A percentile compares a stretch with the other conserved stretches of the same genome.
phyloP scores from a whole-genome alignment of 108 stramenopile species.

The Nitzschia sp. region DNA sequence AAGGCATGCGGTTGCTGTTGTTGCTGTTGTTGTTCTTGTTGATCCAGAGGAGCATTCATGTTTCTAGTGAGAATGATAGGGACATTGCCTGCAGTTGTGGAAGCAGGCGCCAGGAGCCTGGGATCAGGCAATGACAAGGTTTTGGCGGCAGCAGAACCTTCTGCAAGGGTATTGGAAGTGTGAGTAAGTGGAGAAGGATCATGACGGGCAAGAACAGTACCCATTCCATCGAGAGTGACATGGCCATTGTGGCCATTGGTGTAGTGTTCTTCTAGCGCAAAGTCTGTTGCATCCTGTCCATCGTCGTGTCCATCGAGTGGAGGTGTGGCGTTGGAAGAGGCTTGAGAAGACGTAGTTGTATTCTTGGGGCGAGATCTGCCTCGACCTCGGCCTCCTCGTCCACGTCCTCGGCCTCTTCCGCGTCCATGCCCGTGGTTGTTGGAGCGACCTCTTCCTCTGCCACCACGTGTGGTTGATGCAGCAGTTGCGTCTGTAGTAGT shows the following conservation, averaged over 20 bases:
- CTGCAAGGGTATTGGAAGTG: constrained; percentile 2
- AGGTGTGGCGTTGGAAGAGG: not conserved
- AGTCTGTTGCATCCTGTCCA: not conserved
- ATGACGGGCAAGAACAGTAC: not conserved
- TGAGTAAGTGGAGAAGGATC: not conserved
- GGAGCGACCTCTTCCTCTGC: constrained; percentile 12
- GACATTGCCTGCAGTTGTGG: constrained; percentile 5
- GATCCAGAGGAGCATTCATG: too few species aligned
- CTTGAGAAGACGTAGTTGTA: not conserved
- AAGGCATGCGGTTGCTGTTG: not conserved
- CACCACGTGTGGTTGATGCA: constrained; percentile 3
- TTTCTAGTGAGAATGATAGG: constrained; percentile 37
- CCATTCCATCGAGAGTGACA: not conserved
- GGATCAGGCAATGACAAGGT: constrained; percentile 3
- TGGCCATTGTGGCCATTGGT: not conserved
- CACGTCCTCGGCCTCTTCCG: constrained; percentile 13
- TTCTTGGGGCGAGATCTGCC: constrained; percentile 4
- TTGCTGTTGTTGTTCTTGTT: too few species aligned
- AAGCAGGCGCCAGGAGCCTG: not conserved
- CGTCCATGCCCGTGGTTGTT: constrained; percentile 13
- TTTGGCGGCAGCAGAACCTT: not conserved
- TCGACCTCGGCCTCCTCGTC: constrained; percentile 10
- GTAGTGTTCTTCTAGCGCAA: not conserved
- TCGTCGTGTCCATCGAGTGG: not conserved
- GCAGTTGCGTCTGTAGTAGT: not conserved